phyloP scores from a whole-genome alignment of 495 filamentous ascomycete species.

The Aspergillus baeticus region DNA sequence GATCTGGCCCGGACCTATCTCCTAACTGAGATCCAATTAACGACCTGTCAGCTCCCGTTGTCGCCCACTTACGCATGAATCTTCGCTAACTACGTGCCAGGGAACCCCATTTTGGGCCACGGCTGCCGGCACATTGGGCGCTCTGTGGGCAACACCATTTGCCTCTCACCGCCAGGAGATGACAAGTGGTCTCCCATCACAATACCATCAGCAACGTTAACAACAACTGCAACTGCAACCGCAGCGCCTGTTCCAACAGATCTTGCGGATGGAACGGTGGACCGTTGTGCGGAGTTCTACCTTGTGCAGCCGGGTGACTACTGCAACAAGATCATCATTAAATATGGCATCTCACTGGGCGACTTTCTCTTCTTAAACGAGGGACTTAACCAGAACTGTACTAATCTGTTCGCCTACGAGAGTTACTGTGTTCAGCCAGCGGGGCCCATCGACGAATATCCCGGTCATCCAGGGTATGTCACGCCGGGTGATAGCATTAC shows the following conservation, averaged over 20 bases:
- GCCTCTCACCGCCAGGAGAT: conserved; percentile 5
- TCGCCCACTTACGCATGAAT: too few species aligned
- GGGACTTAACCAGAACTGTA: conserved; percentile 4
- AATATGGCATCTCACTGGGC: conserved; percentile 7
- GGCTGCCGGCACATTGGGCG: conserved; percentile 4
- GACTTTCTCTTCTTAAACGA: conserved; percentile 12
- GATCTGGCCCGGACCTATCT: background rate
- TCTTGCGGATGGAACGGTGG: conserved; percentile 3
- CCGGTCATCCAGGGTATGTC: conserved; percentile 1
- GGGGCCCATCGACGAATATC: conserved; percentile 6
- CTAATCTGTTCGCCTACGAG: conserved; percentile 3
- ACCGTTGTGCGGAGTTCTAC: conserved; percentile 3
- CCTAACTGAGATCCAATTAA: conserved; percentile 1
- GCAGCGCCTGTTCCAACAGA: conserved; percentile 4
- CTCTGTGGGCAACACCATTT: background rate
- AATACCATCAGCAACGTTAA: background rate
- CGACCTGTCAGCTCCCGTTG: too few species aligned
- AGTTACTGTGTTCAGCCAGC: conserved; percentile 7
- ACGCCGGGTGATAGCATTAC: background rate
- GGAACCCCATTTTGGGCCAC: conserved; percentile 6
- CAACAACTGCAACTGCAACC: background rate
- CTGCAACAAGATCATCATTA: conserved; percentile 6
- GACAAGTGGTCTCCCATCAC: background rate
- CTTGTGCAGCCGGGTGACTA: conserved; percentile 2
- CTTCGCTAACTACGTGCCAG: too few species aligned